Base-by-base conservation (phyloP, 306 rosid genomes). In the Malus sieversii region DNA sequence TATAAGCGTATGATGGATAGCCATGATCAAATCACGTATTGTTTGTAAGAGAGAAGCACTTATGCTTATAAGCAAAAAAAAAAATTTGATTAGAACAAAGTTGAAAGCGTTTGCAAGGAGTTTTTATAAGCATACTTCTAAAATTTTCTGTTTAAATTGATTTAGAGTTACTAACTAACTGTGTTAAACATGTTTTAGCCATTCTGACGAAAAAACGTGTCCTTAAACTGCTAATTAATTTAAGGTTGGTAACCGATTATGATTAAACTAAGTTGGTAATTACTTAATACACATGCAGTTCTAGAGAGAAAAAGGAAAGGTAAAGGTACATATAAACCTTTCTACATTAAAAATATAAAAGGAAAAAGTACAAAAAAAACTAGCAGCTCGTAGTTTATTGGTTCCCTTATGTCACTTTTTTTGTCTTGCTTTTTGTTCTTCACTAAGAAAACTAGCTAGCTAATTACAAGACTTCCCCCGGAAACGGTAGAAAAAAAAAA, bases 381-480 rank as follows among this genome's bases (percentile, higher is more conserved):
- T 73, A 71, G 80, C 73, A 71, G 80, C 85, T 57, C 62, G 57
- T 87, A 45, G n/a, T 77, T 72, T 77, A 82, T 84, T 83, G 78
- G 79, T 70, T 66, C 25, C 79, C 83, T 75, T 57, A 75, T 70
- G 73, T 77, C 77, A 60, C 79, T 77, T 44, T 66, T 29, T 55
- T 71, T 80, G 80, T 84, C 78, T 29, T 71, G 80, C 82, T 12
- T 71, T 83, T 71, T 84, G 82, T 80, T 83, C 76, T 80, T 83
- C 78, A 66, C 79, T 75, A 73, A 81, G 55, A 79, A 64, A 68
- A 83, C 82, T 82, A 82, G 82, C 40, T 45, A n/a, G 68, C 70
- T 67, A 78, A 66, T 27, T 75, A 52, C 57, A 46, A 58, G 63
- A 8, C 30, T 19, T 30, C 42, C 40, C 27, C 40, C 62, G 70